Conservation (phyloP, 306 rosid genomes). For the Prunus persica region DNA sequence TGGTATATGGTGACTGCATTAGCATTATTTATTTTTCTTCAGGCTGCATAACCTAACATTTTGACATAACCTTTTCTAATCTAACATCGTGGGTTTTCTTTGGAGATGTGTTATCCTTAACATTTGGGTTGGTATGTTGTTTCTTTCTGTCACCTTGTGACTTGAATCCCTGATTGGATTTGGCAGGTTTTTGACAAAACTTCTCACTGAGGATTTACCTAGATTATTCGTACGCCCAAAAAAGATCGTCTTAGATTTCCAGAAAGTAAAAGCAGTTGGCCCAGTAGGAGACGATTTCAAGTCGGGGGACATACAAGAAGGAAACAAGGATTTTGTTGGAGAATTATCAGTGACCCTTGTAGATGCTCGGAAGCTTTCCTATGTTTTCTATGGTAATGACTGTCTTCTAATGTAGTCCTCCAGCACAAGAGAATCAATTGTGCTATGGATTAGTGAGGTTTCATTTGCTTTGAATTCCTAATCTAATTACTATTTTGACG, state of each 20-base stretch:
- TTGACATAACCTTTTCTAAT: no score
- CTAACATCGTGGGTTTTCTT: background rate
- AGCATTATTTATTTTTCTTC: no score
- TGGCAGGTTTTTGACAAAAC: constrained; percentile 90
- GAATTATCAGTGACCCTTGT: constrained; percentile 94
- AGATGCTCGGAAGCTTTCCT: constrained; percentile 92
- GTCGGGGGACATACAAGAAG: constrained; percentile 84
- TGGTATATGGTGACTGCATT: no score
- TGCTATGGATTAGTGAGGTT: background rate
- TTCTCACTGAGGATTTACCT: constrained; percentile 95
- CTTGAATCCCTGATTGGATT: background rate
- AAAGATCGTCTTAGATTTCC: constrained; percentile 92
- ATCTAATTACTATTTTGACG: background rate
- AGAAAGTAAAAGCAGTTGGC: constrained; percentile 89
- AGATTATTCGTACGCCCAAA: constrained; percentile 94
- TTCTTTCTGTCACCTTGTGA: background rate
- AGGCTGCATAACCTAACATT: no score
- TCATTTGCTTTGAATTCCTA: background rate
- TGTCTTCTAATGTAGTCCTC: constrained; percentile 15
- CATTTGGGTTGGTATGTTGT: background rate
- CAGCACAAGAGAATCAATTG: constrained; percentile 6
- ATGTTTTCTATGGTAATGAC: constrained; percentile 70
- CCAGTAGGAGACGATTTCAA: constrained; percentile 63
- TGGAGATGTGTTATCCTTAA: background rate
- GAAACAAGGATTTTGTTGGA: constrained; percentile 90